Evolutionary conservation across 2,329 filamentous ascomycete species (phyloP).

Genomic region (Botrytis aclada): DNA sequence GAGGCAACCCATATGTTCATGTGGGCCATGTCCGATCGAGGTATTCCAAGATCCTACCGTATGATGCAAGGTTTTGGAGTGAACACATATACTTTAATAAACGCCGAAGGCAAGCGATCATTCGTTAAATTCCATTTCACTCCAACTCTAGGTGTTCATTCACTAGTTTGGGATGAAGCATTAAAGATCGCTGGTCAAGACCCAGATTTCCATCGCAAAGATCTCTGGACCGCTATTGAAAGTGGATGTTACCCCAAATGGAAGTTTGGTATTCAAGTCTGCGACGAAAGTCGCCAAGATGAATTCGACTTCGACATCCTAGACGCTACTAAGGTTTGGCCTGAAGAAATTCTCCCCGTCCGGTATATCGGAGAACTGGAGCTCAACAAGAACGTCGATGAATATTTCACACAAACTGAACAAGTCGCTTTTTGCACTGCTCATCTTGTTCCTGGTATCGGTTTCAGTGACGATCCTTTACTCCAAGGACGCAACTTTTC

Average conservation of each 20-base stretch:
- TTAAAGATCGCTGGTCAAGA: constrained; percentile 61
- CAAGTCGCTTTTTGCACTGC: constrained; percentile 80
- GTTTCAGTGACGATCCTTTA: constrained; percentile 73
- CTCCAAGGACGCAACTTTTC: constrained; percentile 70
- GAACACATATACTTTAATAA: constrained; percentile 71
- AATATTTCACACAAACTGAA: constrained; percentile 80
- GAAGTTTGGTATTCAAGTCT: constrained; percentile 78
- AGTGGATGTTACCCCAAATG: constrained; percentile 69
- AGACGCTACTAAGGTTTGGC: constrained; percentile 84
- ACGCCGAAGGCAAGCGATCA: constrained; percentile 63
- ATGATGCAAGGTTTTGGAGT: constrained; percentile 89
- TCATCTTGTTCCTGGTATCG: constrained; percentile 75
- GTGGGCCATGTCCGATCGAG: constrained; percentile 74
- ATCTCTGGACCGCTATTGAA: constrained; percentile 71
- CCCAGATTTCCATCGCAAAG: constrained; percentile 78
- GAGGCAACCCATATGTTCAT: constrained; percentile 77
- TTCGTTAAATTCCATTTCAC: constrained; percentile 80
- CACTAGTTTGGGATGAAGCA: constrained; percentile 76
- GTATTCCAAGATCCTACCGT: constrained; percentile 69
- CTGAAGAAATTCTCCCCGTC: constrained; percentile 71
- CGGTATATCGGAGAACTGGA: constrained; percentile 77
- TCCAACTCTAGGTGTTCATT: constrained; percentile 67
- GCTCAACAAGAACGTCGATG: constrained; percentile 75
- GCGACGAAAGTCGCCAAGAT: constrained; percentile 65
- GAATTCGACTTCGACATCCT: constrained; percentile 69